phyloP scores from a whole-genome alignment of 257 asterid species.

The Forsythia viridissima region DNA sequence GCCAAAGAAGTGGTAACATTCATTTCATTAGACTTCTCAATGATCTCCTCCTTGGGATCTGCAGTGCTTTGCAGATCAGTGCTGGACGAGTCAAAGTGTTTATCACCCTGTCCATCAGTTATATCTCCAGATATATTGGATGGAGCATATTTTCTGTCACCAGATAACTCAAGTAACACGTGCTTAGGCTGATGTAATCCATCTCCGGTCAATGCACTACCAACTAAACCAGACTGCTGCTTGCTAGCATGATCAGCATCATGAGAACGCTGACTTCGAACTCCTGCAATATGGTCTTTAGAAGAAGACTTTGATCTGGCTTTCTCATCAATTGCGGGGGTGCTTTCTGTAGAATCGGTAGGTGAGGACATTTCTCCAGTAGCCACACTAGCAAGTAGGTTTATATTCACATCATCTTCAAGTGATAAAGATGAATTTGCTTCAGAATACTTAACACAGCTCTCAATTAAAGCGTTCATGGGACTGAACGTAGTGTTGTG shows the following conservation, averaged over 20 bases:
- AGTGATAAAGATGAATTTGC: slow-evolving; percentile 62
- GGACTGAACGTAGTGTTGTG: slow-evolving; percentile 72
- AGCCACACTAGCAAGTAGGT: slow-evolving; percentile 97
- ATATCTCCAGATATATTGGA: slow-evolving; percentile 35
- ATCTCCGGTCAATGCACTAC: slow-evolving; percentile 36
- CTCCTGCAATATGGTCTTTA: slow-evolving; percentile 29
- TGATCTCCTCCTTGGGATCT: slow-evolving; percentile 27
- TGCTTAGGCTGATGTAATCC: slow-evolving; percentile 29
- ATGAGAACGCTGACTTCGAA: slow-evolving; percentile 25
- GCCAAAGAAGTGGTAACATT: slow-evolving; percentile 25
- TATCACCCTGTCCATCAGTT: slow-evolving; percentile 26
- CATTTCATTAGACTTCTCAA: slow-evolving; percentile 39
- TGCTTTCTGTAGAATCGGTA: slow-evolving; percentile 51
- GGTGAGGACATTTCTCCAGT: slow-evolving; percentile 83
- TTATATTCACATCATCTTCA: slow-evolving; percentile 90
- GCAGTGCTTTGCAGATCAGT: slow-evolving; percentile 29
- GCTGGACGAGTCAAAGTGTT: slow-evolving; percentile 22
- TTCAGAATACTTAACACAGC: slow-evolving; percentile 84
- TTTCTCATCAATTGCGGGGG: slow-evolving; percentile 44
- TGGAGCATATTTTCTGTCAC: slow-evolving; percentile 31
- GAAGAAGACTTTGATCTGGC: slow-evolving; percentile 46
- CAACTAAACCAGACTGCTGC: slow-evolving; percentile 33
- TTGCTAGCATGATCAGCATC: slow-evolving; percentile 36
- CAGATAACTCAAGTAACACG: slow-evolving; percentile 24
- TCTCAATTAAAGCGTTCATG: slow-evolving; percentile 92